Evolutionary conservation across 2,329 filamentous ascomycete species (phyloP).

Genomic region (Phoma sp.): DNA sequence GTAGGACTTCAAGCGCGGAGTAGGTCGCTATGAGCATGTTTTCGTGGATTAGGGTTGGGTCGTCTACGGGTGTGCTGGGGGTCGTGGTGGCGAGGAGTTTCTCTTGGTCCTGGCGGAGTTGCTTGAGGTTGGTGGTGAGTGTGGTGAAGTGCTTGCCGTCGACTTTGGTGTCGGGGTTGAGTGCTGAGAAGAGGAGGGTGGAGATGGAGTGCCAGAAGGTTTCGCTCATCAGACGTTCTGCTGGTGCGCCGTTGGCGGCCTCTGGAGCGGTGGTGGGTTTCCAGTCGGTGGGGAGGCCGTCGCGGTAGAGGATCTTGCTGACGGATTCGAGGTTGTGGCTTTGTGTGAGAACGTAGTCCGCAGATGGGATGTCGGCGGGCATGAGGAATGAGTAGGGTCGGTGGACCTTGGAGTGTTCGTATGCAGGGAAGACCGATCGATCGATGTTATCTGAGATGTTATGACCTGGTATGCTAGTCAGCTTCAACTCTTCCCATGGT

Average conservation of each 20-base stretch:
- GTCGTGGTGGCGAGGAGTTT: slow-evolving; percentile 12
- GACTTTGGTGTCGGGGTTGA: slow-evolving; percentile 1
- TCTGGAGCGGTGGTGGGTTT: neutral
- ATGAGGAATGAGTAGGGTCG: slow-evolving; percentile 22
- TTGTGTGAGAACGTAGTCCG: slow-evolving; percentile 14
- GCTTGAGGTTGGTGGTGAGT: slow-evolving; percentile 7
- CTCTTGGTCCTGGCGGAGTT: slow-evolving; percentile 22
- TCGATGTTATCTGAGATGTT: slow-evolving; percentile 40
- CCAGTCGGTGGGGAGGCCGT: slow-evolving; percentile 11
- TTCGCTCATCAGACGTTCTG: neutral
- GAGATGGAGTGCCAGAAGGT: slow-evolving; percentile 12
- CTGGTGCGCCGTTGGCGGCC: neutral
- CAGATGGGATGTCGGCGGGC: slow-evolving; percentile 20
- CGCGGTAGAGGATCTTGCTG: slow-evolving; percentile 23
- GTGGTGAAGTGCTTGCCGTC: slow-evolving; percentile 3
- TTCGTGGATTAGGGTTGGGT: slow-evolving; percentile 32
- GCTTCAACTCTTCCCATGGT: neutral
- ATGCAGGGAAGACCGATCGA: slow-evolving; percentile 32
- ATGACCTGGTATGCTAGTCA: slow-evolving; percentile 24
- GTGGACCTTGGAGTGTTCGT: slow-evolving; percentile 16
- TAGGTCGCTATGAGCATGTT: slow-evolving; percentile 33
- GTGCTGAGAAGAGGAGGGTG: slow-evolving; percentile 1
- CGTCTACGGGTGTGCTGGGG: slow-evolving; percentile 18
- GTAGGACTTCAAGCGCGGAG: slow-evolving; percentile 33
- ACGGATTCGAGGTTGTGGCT: slow-evolving; percentile 16